Conservation (phyloP, 2,329 filamentous ascomycete genomes). For the Blumeriella jaapii region DNA sequence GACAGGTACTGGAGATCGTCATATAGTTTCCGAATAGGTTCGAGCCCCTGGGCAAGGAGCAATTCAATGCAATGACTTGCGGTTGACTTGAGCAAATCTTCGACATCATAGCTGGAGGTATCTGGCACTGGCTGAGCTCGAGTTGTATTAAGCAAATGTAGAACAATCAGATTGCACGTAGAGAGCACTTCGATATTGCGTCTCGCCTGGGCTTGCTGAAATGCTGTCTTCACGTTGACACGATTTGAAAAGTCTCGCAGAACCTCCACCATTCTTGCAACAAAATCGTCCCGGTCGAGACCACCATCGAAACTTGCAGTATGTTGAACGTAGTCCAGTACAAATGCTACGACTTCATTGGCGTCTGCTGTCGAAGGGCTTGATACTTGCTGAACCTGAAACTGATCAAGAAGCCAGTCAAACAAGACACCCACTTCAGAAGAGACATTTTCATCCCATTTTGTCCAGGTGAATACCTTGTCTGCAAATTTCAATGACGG, state of each 20-base stretch:
- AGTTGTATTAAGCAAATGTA: conserved; percentile 34
- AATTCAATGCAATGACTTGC: conserved; percentile 30
- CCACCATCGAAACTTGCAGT: conserved; percentile 13
- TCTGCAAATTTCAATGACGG: conserved; percentile 30
- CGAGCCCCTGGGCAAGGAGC: conserved; percentile 34
- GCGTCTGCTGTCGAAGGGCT: conserved; percentile 5
- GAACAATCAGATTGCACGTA: conserved; percentile 27
- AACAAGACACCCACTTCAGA: conserved; percentile 51
- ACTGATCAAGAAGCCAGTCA: conserved; percentile 43
- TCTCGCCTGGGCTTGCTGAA: background rate
- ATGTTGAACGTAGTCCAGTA: conserved; percentile 24
- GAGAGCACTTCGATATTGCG: conserved; percentile 13
- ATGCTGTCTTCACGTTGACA: conserved; percentile 2
- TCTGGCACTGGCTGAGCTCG: conserved; percentile 8
- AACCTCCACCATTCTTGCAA: conserved; percentile 23
- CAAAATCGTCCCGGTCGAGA: conserved; percentile 14
- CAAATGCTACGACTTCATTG: conserved; percentile 12
- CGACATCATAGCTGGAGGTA: conserved; percentile 30
- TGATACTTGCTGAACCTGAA: conserved; percentile 6
- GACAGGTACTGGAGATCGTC: conserved; percentile 34
- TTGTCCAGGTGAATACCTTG: conserved; percentile 40
- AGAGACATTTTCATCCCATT: conserved; percentile 46
- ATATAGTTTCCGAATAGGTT: conserved; percentile 36
- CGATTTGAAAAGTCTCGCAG: conserved; percentile 20
- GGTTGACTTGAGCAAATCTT: conserved; percentile 36